These are phyloP conservation scores for Trypanosoma theileri DNA, from an alignment of 208 protist genomes.

Conservation along the genomic window DNA sequence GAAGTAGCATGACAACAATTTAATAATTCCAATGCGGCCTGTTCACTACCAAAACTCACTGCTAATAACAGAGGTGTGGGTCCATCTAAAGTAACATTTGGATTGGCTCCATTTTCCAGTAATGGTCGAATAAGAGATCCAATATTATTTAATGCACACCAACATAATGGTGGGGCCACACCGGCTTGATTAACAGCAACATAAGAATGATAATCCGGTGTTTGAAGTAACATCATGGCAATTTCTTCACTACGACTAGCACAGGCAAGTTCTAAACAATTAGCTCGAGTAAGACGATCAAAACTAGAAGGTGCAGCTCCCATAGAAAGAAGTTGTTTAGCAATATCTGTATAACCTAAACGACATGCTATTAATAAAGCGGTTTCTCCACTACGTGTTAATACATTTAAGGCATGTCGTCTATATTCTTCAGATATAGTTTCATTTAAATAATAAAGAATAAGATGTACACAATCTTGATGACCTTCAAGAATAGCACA, in stretches of 20 bases:
- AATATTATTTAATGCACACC: slow-evolving; percentile 80
- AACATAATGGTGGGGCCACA: slow-evolving; percentile 74
- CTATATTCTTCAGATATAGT: slow-evolving; percentile 18
- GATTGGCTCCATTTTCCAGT: slow-evolving; percentile 55
- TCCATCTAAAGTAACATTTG: slow-evolving; percentile 54
- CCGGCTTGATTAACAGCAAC: slow-evolving; percentile 74
- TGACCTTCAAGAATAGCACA: slow-evolving; percentile 62
- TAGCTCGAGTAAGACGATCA: slow-evolving; percentile 64
- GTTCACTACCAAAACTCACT: slow-evolving; percentile 62
- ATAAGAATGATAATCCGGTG: slow-evolving; percentile 40
- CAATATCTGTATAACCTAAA: slow-evolving; percentile 50
- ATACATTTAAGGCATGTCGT: slow-evolving; percentile 56
- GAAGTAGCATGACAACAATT: slow-evolving; percentile 18
- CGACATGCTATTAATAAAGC: slow-evolving; percentile 64
- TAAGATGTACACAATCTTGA: slow-evolving; percentile 33
- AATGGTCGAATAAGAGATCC: slow-evolving; percentile 53
- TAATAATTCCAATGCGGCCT: slow-evolving; percentile 63
- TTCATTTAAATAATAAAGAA: slow-evolving; percentile 25
- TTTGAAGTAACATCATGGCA: slow-evolving; percentile 45
- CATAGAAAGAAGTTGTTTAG: slow-evolving; percentile 59
- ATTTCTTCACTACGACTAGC: slow-evolving; percentile 62
- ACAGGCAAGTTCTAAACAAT: slow-evolving; percentile 76
- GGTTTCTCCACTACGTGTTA: slow-evolving; percentile 65
- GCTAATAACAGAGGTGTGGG: slow-evolving; percentile 70
- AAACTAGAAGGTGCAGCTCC: slow-evolving; percentile 61